Evolutionary conservation across 2,329 filamentous ascomycete genomes (phyloP).

Genomic region (Cladosporium sp.): DNA sequence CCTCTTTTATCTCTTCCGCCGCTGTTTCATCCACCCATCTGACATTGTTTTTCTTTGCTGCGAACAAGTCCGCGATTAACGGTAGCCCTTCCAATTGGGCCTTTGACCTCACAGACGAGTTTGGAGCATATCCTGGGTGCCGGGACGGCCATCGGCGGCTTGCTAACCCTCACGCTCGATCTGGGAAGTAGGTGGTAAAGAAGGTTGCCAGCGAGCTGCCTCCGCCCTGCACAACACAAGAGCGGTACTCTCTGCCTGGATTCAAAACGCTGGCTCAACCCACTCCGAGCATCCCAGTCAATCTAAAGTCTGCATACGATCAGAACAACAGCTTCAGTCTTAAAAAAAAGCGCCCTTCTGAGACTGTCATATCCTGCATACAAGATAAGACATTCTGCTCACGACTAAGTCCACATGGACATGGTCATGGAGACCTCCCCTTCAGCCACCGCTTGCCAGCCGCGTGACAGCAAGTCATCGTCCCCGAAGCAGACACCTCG

Average conservation of each 20-base stretch:
- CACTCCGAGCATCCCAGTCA: neutral
- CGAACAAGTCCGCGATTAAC: neutral
- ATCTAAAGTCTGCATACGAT: neutral
- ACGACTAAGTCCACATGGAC: conserved; percentile 3
- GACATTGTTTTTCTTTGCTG: conserved; percentile 11
- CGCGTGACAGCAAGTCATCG: neutral
- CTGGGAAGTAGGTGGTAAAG: conserved; percentile 1
- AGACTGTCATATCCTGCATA: no score
- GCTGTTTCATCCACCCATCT: neutral
- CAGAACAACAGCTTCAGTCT: no score
- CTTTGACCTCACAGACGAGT: neutral
- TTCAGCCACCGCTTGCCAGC: neutral
- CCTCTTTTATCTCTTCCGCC: conserved; percentile 5
- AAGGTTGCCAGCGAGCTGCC: conserved; percentile 7
- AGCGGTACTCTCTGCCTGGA: conserved; percentile 2
- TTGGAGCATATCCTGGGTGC: conserved; percentile 10
- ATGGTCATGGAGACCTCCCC: conserved; percentile 17
- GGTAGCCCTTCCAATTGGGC: conserved; percentile 1
- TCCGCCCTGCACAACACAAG: conserved; percentile 8
- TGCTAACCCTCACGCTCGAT: conserved; percentile 10
- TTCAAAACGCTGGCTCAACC: conserved; percentile 6
- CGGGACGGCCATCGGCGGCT: conserved; percentile 5
- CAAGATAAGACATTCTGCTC: neutral
- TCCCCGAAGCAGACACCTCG: neutral
- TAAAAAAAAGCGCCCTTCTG: no score